Evolutionary conservation across 179 eudicot species (phyloP).

Genomic region (Gypsophila paniculata): DNA sequence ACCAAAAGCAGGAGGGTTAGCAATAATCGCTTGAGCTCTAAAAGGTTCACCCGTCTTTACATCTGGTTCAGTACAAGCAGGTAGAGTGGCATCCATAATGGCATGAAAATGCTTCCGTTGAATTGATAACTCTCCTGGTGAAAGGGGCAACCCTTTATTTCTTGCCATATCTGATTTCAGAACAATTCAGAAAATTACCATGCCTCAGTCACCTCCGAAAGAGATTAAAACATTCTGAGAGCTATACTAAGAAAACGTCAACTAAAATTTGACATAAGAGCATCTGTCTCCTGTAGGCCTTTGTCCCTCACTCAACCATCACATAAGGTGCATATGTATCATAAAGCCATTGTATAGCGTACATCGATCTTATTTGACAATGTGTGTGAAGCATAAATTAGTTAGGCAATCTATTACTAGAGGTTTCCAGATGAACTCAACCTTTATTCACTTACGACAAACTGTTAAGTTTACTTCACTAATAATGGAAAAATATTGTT

Average conservation of each 20-base stretch:
- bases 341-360: too few species aligned
- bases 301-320: too few species aligned
- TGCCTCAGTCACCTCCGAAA: slow-evolving; percentile 5
- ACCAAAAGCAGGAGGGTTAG: slow-evolving; percentile 86
- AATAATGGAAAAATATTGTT: too few species aligned
- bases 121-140: slow-evolving; percentile 56
- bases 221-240: neutral
- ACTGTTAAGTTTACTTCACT: neutral
- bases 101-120: slow-evolving; percentile 67
- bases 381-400: too few species aligned
- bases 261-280: neutral
- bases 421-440: neutral
- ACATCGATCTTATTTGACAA: too few species aligned
- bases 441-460: neutral
- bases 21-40: slow-evolving; percentile 73
- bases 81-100: slow-evolving; percentile 60
- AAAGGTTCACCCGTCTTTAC: slow-evolving; percentile 54
- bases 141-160: slow-evolving; percentile 60
- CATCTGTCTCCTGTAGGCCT: neutral
- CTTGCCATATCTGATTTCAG: slow-evolving; percentile 60
- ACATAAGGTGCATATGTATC: too few species aligned
- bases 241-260: neutral
- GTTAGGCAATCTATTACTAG: neutral
- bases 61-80: slow-evolving; percentile 76
- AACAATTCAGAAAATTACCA: neutral